Base-by-base conservation (phyloP, 2,329 filamentous ascomycete genomes). In the Aspergillus luchuensis region DNA sequence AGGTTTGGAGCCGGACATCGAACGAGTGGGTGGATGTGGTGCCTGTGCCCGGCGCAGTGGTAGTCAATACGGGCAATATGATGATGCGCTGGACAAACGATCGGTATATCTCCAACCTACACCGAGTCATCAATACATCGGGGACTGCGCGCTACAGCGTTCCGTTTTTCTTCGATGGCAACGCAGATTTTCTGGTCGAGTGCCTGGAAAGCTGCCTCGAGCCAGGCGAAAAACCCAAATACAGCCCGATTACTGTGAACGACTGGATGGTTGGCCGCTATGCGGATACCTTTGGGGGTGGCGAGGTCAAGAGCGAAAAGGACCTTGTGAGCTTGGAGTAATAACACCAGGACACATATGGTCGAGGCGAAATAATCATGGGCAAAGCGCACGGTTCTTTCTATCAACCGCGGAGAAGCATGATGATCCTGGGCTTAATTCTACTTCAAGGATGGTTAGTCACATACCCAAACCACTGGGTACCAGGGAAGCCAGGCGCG, bases 51-150 rank as follows among this genome's bases (percentile, higher is more conserved):
- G 80, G 77, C 25, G 82, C 81, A 1, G 81, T 80, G 47, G 82
- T 85, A 0, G 80, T 85, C 61, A 85, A 84, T 63, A 67, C 83
- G 15, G 82, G 81, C 30, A 81, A 85, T 62, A 76, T 84, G 66
- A 72, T 85, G 63, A 72, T 71, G 71, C 67, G 70, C 21, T 76
- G 74, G 70, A 69, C 67, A 10, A 76, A 74, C 56, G 72, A 74
- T 47, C 64, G 56, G 21, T 77, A 75, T 52, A 68, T 71, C 15
- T 71, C 68, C 11, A 75, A 73, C 39, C 43, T 74, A 11, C 74
- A 75, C 56, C 66, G 74, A 2, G 74, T 76, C 2, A 76, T 78
- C 56, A 75, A 76, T 61, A 62, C 64, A 17, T 71, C 67, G 43
- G 70, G 69, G 0, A 33, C 63, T 47, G 73, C 77, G 59, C 60